These are phyloP conservation scores for Quercus rubra DNA, from an alignment of 306 rosid genomes.

Conservation along the genomic window DNA sequence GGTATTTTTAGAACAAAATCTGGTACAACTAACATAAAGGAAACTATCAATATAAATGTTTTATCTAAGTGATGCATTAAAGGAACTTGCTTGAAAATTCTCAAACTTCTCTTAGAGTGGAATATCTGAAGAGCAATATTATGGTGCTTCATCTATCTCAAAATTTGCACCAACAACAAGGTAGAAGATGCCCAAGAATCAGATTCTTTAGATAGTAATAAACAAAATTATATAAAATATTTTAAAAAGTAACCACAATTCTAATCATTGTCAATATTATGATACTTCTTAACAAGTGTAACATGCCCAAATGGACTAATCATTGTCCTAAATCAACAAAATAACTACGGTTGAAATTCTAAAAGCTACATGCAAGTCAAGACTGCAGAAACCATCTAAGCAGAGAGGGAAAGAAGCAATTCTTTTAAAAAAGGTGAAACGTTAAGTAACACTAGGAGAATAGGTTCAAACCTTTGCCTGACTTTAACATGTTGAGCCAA, in stretches of 20 bases:
- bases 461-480: constrained; percentile 75
- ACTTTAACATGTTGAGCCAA: constrained; percentile 83
- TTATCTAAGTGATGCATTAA: not conserved
- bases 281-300: not conserved
- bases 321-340: not conserved
- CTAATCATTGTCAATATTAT: not conserved
- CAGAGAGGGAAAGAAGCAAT: not conserved
- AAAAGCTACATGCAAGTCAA: not conserved
- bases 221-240: not conserved
- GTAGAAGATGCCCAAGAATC: not conserved
- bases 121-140: not conserved
- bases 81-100: not conserved
- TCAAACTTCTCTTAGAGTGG: not conserved
- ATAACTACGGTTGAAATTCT: not conserved
- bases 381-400: not conserved
- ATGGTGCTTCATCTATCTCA: not conserved
- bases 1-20: not conserved
- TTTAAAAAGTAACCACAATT: not conserved
- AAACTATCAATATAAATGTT: not conserved
- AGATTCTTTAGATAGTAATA: not conserved
- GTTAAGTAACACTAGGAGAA: not conserved
- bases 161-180: not conserved
- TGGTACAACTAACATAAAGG: not conserved
- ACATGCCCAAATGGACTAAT: not conserved
- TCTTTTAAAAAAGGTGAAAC: not conserved